Conservation (phyloP, 495 filamentous ascomycete genomes). For the Penicillium roqueforti region DNA sequence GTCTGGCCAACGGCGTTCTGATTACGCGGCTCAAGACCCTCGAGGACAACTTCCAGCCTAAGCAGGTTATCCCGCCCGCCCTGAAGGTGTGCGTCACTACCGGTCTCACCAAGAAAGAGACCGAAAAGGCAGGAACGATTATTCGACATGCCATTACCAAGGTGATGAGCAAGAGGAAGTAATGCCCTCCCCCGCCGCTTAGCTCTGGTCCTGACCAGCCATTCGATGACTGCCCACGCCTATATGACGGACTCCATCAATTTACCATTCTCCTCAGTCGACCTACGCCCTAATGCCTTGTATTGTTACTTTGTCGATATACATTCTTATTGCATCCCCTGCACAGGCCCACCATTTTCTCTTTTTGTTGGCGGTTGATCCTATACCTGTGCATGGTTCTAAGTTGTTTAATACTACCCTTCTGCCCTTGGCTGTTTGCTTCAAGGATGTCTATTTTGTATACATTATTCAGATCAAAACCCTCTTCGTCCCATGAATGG, state of each 20-base stretch:
- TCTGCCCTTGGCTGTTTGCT: constrained; percentile 10
- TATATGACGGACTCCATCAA: constrained; percentile 17
- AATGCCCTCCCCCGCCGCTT: constrained; percentile 9
- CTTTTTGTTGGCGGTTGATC: constrained; percentile 12
- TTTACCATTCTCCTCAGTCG: constrained; percentile 7
- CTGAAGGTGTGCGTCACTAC: constrained; percentile 88
- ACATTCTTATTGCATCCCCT: constrained; percentile 24
- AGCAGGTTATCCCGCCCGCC: constrained; percentile 65
- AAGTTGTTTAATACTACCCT: constrained; percentile 33
- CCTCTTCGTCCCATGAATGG: neutral
- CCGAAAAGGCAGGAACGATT: constrained; percentile 82
- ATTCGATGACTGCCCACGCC: constrained; percentile 26
- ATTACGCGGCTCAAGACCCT: constrained; percentile 80
- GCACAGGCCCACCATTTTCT: constrained; percentile 23
- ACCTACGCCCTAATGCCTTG: constrained; percentile 29
- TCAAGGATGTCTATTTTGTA: constrained; percentile 8
- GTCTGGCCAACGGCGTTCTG: constrained; percentile 78
- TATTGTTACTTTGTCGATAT: constrained; percentile 30
- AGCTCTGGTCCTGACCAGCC: constrained; percentile 4
- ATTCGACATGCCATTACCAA: constrained; percentile 94
- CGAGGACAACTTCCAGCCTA: constrained; percentile 59
- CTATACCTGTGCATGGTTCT: constrained; percentile 22
- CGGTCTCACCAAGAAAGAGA: constrained; percentile 86
- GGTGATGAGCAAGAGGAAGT: constrained; percentile 59
- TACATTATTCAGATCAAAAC: neutral